Conservation (phyloP, 169 alveolate genomes). For the Amoebophrya sp. region DNA sequence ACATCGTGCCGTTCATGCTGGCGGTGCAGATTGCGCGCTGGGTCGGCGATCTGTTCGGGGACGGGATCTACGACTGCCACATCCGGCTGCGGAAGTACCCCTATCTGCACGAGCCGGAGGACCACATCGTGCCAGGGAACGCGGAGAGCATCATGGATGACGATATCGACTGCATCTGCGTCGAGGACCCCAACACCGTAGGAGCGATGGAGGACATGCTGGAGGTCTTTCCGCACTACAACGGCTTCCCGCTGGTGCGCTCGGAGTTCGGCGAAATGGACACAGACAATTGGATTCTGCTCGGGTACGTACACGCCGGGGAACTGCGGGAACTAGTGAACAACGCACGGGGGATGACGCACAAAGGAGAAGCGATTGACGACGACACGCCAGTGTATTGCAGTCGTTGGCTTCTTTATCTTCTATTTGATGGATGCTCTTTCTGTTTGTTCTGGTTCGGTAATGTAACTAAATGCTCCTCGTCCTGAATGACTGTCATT, state of each 20-base stretch:
- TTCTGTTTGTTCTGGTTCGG: too few species aligned
- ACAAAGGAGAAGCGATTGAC: not conserved
- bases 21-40: not conserved
- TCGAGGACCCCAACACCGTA: not conserved
- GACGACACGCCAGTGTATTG: not conserved
- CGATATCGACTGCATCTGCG: not conserved
- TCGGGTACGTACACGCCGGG: not conserved
- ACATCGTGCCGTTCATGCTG: constrained; percentile 17
- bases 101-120: not conserved
- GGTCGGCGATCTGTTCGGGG: not conserved
- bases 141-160: not conserved
- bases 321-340: not conserved
- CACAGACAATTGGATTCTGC: not conserved
- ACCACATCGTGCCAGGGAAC: not conserved
- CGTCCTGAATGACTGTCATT: too few species aligned
- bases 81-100: not conserved
- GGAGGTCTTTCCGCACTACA: not conserved
- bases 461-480: too few species aligned
- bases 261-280: not conserved
- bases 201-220: not conserved
- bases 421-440: too few species aligned
- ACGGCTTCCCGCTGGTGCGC: not conserved
- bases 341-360: not conserved
- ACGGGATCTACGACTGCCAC: constrained; percentile 2
- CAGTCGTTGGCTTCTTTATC: too few species aligned